Conservation (phyloP, 129 eudicot genomes). For the Arctium minus region DNA sequence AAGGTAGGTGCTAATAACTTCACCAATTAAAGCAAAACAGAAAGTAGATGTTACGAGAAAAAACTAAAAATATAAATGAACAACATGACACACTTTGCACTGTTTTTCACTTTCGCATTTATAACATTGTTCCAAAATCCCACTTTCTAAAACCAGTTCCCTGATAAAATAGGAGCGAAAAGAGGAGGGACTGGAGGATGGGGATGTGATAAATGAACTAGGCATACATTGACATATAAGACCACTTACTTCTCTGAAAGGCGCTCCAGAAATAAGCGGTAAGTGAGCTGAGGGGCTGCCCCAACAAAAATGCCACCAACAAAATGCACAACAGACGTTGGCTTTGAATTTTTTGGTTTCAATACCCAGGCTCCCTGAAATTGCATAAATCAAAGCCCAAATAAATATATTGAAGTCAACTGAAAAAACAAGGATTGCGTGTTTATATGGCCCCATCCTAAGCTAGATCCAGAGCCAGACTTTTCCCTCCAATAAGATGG, state of each 20-base stretch:
- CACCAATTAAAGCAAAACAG: not conserved
- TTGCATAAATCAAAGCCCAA: conserved; percentile 12
- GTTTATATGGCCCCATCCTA: not conserved
- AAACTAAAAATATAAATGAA: not conserved
- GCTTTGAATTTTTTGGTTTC: conserved; percentile 59
- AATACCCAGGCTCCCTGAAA: conserved; percentile 95
- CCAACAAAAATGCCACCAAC: conserved; percentile 98
- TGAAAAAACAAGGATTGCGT: not conserved
- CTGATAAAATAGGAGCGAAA: not conserved
- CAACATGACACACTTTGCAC: not conserved
- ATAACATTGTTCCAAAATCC: not conserved
- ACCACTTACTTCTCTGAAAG: conserved; percentile 75
- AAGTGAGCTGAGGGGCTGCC: conserved; percentile 98
- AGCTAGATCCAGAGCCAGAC: not conserved
- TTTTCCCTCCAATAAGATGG: not conserved
- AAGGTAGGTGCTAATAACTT: too few species aligned
- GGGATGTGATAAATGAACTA: not conserved
- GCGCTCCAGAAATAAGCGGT: conserved; percentile 80
- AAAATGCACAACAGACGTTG: conserved; percentile 72
- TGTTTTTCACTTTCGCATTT: not conserved
- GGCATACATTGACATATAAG: not conserved
- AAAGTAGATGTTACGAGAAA: not conserved
- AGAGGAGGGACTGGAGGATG: not conserved
- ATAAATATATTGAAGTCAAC: not conserved
- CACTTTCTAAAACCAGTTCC: not conserved